phyloP scores from a whole-genome alignment of 1,284 basidiomycete genomes.

The Psilocybe mexicana region DNA sequence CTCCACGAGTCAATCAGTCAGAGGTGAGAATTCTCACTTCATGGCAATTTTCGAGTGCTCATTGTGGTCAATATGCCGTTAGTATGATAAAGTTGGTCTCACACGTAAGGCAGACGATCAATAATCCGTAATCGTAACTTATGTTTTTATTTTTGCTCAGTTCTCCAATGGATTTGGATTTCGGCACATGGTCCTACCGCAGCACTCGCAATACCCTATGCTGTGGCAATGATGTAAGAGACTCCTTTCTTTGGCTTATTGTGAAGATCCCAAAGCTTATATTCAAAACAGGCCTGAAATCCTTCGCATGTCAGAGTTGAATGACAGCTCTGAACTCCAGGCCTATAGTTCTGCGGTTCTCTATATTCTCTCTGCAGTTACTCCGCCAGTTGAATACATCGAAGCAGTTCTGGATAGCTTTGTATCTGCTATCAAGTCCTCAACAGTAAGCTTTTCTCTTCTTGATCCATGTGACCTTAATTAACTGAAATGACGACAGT shows the following conservation, averaged over 20 bases:
- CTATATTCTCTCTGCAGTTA: conserved; percentile 71
- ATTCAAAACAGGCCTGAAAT: conserved; percentile 62
- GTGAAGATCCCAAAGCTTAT: conserved; percentile 1
- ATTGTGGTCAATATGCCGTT: conserved; percentile 20
- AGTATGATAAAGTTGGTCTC: conserved; percentile 87
- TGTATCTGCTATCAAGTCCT: conserved; percentile 67
- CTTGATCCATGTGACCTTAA: background rate
- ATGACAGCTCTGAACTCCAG: conserved; percentile 73
- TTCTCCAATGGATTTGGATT: conserved; percentile 81
- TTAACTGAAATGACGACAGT: conserved; percentile 41
- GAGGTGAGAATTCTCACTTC: conserved; percentile 42
- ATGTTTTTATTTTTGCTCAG: conserved; percentile 36
- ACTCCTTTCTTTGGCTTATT: background rate
- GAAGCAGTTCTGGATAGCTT: conserved; percentile 61
- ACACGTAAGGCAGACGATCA: conserved; percentile 51
- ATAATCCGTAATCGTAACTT: conserved; percentile 12
- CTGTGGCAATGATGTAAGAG: conserved; percentile 74
- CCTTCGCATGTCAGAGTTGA: conserved; percentile 79
- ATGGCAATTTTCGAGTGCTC: conserved; percentile 5
- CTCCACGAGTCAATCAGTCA: conserved; percentile 78
- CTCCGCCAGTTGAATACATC: conserved; percentile 63
- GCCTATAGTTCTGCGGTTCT: conserved; percentile 74
- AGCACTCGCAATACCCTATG: conserved; percentile 70
- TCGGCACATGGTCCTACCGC: conserved; percentile 70
- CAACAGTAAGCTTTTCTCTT: conserved; percentile 47